These are phyloP conservation scores for Lasiodiplodia hormozganensis DNA, from an alignment of 2,329 filamentous ascomycete genomes.

Conservation along the genomic window DNA sequence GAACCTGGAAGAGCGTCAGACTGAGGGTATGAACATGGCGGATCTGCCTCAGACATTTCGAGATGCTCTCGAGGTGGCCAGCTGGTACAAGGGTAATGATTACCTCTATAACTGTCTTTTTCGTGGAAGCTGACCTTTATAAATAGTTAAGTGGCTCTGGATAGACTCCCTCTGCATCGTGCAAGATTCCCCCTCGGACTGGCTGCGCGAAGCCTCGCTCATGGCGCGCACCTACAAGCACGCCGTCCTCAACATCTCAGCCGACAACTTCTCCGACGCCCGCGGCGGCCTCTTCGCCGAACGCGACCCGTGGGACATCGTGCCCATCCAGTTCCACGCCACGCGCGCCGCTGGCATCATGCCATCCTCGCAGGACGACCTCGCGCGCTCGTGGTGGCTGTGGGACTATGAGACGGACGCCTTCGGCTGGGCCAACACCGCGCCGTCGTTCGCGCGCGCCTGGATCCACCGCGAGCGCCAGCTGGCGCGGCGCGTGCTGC, in stretches of 20 bases:
- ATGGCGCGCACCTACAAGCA: background rate
- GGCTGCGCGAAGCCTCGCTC: background rate
- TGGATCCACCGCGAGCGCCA: background rate
- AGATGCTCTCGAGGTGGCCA: background rate
- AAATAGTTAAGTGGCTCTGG: constrained; percentile 4
- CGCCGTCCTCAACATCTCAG: background rate
- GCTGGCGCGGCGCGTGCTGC: background rate
- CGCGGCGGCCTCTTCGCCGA: background rate
- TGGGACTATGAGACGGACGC: background rate
- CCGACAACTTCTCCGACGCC: background rate
- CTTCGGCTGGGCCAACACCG: background rate
- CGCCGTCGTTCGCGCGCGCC: background rate
- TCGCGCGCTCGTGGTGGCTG: background rate
- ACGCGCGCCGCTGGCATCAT: background rate
- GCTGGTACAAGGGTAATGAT: background rate
- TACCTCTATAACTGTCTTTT: too few relatives aligned
- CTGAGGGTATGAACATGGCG: background rate
- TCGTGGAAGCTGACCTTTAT: background rate
- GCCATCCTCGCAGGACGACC: background rate
- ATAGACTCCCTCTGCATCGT: constrained; percentile 3
- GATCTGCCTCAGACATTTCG: background rate
- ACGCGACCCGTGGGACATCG: background rate
- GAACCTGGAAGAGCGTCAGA: background rate
- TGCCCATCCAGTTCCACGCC: background rate
- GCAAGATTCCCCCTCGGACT: background rate